phyloP scores from a whole-genome alignment of 139 green algal species.

The Chlorella vulgaris region DNA sequence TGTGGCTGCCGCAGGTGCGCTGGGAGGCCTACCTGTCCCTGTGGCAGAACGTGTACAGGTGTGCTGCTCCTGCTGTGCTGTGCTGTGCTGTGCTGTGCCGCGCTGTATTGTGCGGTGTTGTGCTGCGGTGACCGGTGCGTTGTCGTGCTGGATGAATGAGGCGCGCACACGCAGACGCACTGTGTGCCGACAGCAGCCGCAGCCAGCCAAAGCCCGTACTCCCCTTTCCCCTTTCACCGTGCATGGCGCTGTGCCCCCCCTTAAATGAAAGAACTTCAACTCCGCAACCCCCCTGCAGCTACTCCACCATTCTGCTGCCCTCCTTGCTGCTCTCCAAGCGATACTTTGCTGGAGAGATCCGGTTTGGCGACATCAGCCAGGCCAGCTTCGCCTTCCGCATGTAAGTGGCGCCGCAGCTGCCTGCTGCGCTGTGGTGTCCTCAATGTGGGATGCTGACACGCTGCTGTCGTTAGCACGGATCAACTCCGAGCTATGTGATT shows the following conservation, averaged over 20 bases:
- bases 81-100: too few species aligned
- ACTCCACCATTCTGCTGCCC: conserved; percentile 83
- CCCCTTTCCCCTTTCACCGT: not conserved
- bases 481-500: too few species aligned
- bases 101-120: too few species aligned
- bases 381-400: conserved; percentile 46
- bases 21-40: conserved; percentile 66
- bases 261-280: not conserved
- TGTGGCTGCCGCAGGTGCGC: conserved; percentile 16
- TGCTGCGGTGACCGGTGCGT: too few species aligned
- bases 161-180: too few species aligned
- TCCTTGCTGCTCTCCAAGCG: conserved; percentile 75
- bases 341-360: conserved; percentile 76
- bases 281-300: conserved; percentile 54
- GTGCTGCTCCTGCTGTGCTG: too few species aligned
- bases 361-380: conserved; percentile 81
- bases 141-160: too few species aligned
- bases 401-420: not conserved
- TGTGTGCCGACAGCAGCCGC: not conserved
- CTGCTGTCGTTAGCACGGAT: too few species aligned
- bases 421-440: not conserved
- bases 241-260: not conserved
- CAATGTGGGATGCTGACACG: not conserved
- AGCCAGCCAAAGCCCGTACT: not conserved
- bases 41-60: conserved; percentile 68